Evolutionary conservation across 768 basidiomycete species (phyloP).

Genomic region (Serendipita sp.): DNA sequence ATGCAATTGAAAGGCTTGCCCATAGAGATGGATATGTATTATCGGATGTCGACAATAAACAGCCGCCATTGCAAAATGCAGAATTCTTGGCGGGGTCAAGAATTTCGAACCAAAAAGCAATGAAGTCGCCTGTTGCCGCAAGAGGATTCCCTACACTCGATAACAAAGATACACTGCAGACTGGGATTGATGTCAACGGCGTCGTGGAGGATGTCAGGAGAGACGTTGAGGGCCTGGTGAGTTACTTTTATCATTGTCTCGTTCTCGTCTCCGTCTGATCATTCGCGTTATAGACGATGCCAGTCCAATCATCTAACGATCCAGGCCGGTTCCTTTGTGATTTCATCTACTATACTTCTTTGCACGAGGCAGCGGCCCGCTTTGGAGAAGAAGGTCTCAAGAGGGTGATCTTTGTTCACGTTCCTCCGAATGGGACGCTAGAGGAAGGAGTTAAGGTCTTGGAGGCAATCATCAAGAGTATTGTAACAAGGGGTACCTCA

Average conservation of each 20-base stretch:
- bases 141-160: not conserved
- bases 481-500: not conserved
- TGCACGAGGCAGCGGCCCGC: slow-evolving; percentile 30
- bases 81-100: not conserved
- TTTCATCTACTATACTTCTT: slow-evolving; percentile 60
- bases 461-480: not conserved
- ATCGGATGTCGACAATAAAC: slow-evolving; percentile 42
- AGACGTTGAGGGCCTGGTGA: slow-evolving; percentile 21
- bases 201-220: slow-evolving; percentile 39
- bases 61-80: not conserved
- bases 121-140: not conserved
- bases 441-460: not conserved
- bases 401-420: slow-evolving; percentile 12
- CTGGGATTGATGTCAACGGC: slow-evolving; percentile 43
- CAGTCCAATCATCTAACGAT: slow-evolving; percentile 53
- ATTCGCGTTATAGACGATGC: not conserved
- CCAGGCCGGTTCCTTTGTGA: slow-evolving; percentile 64
- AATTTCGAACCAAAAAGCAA: not conserved
- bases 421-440: slow-evolving; percentile 8
- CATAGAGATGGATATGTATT: slow-evolving; percentile 55
- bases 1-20: slow-evolving; percentile 46
- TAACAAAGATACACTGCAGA: slow-evolving; percentile 21
- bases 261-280: not conserved
- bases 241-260: not conserved
- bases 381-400: slow-evolving; percentile 8